Evolutionary conservation across 805 yeast genomes (phyloP), one percentile per base, ranked within the genome.

Genomic region (Barnettozyma vustinii): DNA sequence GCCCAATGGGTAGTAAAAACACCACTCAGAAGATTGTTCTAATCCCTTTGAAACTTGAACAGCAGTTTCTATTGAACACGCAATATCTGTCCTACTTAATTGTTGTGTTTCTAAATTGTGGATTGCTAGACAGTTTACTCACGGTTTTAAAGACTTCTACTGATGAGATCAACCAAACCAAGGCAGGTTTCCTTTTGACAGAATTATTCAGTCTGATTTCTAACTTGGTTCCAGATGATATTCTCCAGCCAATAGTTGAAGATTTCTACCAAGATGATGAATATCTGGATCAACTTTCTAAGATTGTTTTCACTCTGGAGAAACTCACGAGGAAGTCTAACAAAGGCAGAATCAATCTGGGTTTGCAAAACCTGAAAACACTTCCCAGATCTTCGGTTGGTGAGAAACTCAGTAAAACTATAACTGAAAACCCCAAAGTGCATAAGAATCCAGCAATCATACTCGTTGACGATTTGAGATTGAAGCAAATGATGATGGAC

Each of bases 1-100:
- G 73, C 57, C 70, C 80, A 1, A 65, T 84, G 18, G 84, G 42
- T 20, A 53, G 54, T 47, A 54, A 51, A 21, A 16, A 49, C 12
- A 23, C 44, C 1, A 44, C 37, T 1, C 56, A 50, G 26, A 56
- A 57, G 35, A 56, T 52, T 35, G 47, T 53, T 1, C 49, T 61
- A 2, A 49, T 55, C 0, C 64, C 69, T 3, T 53, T 69, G 37
- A 62, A 65, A 9, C 68, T 70, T 3, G 74, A 73, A 27, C 67
- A 67, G 21, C 80, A 77, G 49, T 61, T 69, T 16, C 60, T 70
- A 21, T 61, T 79, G 26, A 57, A 77, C 1, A 80, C 80, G 37
- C 96, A 91, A 54, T 83, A 79, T 57, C 73, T 81, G 4, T 84
- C 96, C 0, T 61, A 87, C 3, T 51, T 90, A 3, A 63, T 84